Evolutionary conservation across 2,329 filamentous ascomycete species (phyloP), one percentile per base, ranked within the genome.

Genomic region (Didymella keratinophila): DNA sequence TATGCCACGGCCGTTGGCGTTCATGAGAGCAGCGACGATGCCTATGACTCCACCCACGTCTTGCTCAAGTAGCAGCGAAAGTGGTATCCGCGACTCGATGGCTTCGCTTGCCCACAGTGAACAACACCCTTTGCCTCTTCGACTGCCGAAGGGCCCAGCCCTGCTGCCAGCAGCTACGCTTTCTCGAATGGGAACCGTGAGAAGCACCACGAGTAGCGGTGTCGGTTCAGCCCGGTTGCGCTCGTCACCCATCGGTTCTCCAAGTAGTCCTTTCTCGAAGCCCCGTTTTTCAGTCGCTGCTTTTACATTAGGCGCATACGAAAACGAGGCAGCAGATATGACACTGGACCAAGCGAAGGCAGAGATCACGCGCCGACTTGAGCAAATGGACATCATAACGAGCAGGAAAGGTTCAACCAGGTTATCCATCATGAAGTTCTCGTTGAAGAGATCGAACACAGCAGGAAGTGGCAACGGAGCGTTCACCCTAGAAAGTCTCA

Each of bases 41-140:
- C 63, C 61, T 8, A 41, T 61, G 21, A 67, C 60, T 3, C 65
- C 63, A 16, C 60, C 65, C 11, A 62, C 62, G 49, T 67, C 65
- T 1, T 47, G 52, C 12, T 52, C 54, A 46, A 57, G 54, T 14
- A 62, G 51, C 20, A 55, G 52, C 21, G 65, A 65, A 36, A 56
- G 60, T 25, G 50, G 36, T 25, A 27, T 66, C n/a, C 55, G 55
- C 3, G 58, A 66, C 11, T 55, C 52, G 25, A 63, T 67, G 44
- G 57, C 59, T 20, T 60, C 63, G 28, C 51, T 64, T 6, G 56
- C 54, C 16, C 43, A 62, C 25, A 41, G 48, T 28, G 43, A 43
- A 21, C 55, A 48, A 18, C 51, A 52, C 7, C 51, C 45, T 32
- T 36, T 46, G 14, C 28, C 50, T 12, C 52, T 52, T 11, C 52